Percentiles rank a stretch among this genome's conserved stretches.
Conservation (phyloP, 257 asterid genomes). For the Gardenia jasminoides region DNA sequence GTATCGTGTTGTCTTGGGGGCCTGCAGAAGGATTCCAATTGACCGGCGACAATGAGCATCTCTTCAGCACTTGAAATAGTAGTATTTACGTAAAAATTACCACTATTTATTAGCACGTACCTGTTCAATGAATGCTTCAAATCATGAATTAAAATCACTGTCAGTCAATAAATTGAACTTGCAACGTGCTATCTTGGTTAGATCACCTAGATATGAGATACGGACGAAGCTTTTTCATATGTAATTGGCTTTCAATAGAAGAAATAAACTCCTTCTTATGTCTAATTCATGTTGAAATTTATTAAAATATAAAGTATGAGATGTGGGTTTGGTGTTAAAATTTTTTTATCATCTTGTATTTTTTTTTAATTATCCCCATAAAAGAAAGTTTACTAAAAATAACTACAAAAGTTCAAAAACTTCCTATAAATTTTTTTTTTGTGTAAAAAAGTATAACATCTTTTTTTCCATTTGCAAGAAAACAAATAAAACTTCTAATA, state of each 20-base stretch:
- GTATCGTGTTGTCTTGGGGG: slow-evolving; percentile 1
- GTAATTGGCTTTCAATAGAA: neutral
- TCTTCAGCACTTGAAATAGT: slow-evolving; percentile 4
- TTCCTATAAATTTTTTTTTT: too few relatives aligned
- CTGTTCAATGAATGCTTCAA: slow-evolving; percentile 2
- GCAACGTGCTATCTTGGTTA: neutral
- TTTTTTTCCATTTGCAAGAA: too few relatives aligned
- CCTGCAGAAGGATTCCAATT: neutral
- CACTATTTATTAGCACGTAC: neutral
- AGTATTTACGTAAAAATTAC: neutral
- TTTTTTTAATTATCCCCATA: too few relatives aligned
- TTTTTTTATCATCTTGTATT: too few relatives aligned
- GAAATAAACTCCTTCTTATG: too few relatives aligned
- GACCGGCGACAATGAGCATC: slow-evolving; percentile 24
- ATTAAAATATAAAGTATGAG: too few relatives aligned
- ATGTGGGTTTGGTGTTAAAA: too few relatives aligned
- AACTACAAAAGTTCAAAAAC: too few relatives aligned
- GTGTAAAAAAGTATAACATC: too few relatives aligned
- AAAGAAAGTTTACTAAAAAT: too few relatives aligned
- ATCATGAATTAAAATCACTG: neutral
- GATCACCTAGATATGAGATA: neutral
- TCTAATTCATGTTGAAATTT: too few relatives aligned
- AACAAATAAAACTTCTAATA: too few relatives aligned
- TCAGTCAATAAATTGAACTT: neutral
- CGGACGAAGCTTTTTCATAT: neutral